Evolutionary conservation across 768 basidiomycete species (phyloP), one percentile per base, ranked within the genome.

Genomic region (Strobilomyces dryophilus): DNA sequence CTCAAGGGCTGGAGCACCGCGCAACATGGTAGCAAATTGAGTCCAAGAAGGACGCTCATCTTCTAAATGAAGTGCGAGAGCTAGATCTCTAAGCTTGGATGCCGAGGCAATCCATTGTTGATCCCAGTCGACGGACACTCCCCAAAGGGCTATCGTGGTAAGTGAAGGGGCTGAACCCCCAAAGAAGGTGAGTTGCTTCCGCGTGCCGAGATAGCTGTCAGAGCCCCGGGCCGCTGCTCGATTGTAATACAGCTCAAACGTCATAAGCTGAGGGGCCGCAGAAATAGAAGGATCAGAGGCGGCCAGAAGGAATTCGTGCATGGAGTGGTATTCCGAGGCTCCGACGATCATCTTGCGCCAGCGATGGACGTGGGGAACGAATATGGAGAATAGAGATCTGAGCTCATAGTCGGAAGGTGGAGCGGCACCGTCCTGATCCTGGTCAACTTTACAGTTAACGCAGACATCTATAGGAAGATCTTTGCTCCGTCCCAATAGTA

Each of bases 51-150:
- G 88, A 12, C 85, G 79, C 14, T 83, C 84, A 60, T 85, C 80
- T 27, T 76, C 72, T 9, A 76, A 66, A 59, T 87, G 86, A 68
- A 78, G 87, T 0, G 81, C 78, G 39, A 89, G 71, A 58, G 85
- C 79, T 20, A 89, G 63, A 15, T 79, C 75, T 21, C 58, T 62
- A 27, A 89, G 69, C 8, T 55, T 59, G 27, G 55, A n/a, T 2
- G 64, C 62, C 4, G 62, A 57, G 6, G 52, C 29, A 27, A 68
- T 55, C 20, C 74, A 63, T 15, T 75, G 71, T 32, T 73, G 70
- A 29, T 76, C 71, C 88, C 88, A 90, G 52, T 83, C 76, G 32
- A 89, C 66, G 55, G 87, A 87, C 5, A 88, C 82, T 36, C 85
- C 87, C 82, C 83, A 87, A 26, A 90, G 71, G 10, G 72, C 70